Evolutionary conservation across 768 basidiomycete species (phyloP).

Genomic region (Tephrocybe sp.): DNA sequence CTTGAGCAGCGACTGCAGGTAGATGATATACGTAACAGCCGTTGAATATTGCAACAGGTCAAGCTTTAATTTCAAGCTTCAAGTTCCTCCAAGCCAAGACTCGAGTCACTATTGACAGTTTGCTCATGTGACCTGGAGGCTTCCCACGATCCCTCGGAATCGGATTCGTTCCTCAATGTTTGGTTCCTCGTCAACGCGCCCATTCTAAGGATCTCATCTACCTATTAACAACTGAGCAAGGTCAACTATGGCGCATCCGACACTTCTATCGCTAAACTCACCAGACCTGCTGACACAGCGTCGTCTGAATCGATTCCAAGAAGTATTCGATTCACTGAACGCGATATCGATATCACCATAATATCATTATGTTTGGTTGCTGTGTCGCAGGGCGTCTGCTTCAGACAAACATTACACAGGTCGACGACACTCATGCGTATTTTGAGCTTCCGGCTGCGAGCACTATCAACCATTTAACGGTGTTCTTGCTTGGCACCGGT

Average conservation of each 20-base stretch:
- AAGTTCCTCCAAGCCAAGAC: too few relatives aligned
- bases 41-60: too few relatives aligned
- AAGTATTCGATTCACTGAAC: not conserved
- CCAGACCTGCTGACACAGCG: constrained; percentile 2
- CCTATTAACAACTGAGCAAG: constrained; percentile 3
- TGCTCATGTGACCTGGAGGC: too few relatives aligned
- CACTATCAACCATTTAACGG: constrained; percentile 80
- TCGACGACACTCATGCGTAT: constrained; percentile 80
- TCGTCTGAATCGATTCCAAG: not conserved
- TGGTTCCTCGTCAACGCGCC: too few relatives aligned
- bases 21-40: too few relatives aligned
- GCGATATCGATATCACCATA: not conserved
- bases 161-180: too few relatives aligned
- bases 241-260: constrained; percentile 10
- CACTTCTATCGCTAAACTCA: constrained; percentile 1
- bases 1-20: too few relatives aligned
- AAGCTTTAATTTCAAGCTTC: too few relatives aligned
- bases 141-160: too few relatives aligned
- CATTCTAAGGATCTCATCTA: too few relatives aligned
- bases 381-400: constrained; percentile 74
- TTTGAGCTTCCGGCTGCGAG: constrained; percentile 73
- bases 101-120: too few relatives aligned
- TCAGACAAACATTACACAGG: constrained; percentile 77
- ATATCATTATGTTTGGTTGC: constrained; percentile 67
- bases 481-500: constrained; percentile 82